phyloP scores from a whole-genome alignment of 169 alveolate genomes.

The Cystoisospora suis region DNA sequence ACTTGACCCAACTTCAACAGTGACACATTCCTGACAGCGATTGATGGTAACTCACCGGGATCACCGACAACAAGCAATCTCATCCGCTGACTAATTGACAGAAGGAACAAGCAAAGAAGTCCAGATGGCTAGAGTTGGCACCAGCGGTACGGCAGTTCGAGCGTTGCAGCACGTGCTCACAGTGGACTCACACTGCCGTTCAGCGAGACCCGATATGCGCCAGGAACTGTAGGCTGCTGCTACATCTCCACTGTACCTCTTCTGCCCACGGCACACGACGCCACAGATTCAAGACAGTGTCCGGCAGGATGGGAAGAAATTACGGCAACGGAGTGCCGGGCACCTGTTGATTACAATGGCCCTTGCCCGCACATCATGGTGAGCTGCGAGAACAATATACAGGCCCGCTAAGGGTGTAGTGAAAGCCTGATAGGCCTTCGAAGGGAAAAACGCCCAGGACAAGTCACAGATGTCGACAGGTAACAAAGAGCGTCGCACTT shows the following conservation, averaged over 20 bases:
- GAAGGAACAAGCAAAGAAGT: neutral
- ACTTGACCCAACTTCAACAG: too few species aligned
- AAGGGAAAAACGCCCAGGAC: neutral
- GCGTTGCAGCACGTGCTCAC: neutral
- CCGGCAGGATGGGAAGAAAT: slow-evolving; percentile 47
- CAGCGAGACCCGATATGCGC: neutral
- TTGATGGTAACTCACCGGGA: neutral
- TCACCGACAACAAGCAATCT: neutral
- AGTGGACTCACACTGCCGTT: too few species aligned
- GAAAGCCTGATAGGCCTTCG: neutral
- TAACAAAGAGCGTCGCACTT: neutral
- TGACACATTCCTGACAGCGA: neutral
- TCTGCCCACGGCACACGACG: too few species aligned
- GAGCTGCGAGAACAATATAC: neutral
- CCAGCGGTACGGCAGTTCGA: neutral
- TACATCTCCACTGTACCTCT: too few species aligned
- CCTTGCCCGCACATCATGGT: slow-evolving; percentile 56
- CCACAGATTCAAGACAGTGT: slow-evolving; percentile 37
- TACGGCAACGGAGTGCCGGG: slow-evolving; percentile 17
- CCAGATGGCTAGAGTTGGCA: neutral
- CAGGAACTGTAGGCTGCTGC: neutral
- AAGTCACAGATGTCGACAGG: slow-evolving; percentile 9
- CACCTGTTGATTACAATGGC: slow-evolving; percentile 33
- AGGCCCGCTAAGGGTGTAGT: neutral
- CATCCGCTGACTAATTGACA: neutral